Conservation (phyloP, 306 rosid genomes). For the Glycine tomentella region DNA sequence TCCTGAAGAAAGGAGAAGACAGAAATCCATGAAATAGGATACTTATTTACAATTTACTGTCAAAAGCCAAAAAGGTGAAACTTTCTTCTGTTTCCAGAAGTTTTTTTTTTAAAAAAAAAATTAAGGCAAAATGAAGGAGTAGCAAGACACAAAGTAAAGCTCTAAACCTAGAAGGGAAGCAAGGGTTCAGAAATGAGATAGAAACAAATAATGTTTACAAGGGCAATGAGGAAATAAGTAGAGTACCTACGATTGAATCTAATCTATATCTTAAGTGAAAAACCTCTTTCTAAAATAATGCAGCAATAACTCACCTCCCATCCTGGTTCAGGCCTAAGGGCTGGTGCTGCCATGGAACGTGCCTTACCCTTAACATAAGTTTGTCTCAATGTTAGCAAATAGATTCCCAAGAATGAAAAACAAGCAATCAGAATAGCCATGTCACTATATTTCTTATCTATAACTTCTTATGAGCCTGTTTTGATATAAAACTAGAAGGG, state of each 20-base stretch:
- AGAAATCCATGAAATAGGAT: too few species aligned
- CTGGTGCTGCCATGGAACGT: slow-evolving; percentile 93
- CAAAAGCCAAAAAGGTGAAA: background rate
- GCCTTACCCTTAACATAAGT: slow-evolving; percentile 78
- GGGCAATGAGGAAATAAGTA: slow-evolving; percentile 7
- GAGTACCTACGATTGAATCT: background rate
- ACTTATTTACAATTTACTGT: too few species aligned
- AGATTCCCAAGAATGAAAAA: slow-evolving; percentile 11
- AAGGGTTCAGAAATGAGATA: background rate
- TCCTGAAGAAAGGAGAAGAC: too few species aligned
- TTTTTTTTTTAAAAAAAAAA: background rate
- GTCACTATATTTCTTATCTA: background rate
- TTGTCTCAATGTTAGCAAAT: slow-evolving; percentile 37
- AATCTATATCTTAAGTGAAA: background rate
- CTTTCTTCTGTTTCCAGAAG: background rate
- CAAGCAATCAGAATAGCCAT: background rate
- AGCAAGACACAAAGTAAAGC: slow-evolving; percentile 9
- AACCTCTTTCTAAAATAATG: too few species aligned
- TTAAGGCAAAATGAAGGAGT: background rate
- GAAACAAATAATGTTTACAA: background rate
- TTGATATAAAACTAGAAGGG: too few species aligned
- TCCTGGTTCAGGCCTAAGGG: slow-evolving; percentile 88
- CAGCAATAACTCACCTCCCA: too few species aligned
- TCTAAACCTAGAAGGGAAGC: background rate
- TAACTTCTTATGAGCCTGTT: too few species aligned